Evolutionary conservation across 192 early-diverging fungal genomes (phyloP).

Genomic region (Anaeromyces robustus): DNA sequence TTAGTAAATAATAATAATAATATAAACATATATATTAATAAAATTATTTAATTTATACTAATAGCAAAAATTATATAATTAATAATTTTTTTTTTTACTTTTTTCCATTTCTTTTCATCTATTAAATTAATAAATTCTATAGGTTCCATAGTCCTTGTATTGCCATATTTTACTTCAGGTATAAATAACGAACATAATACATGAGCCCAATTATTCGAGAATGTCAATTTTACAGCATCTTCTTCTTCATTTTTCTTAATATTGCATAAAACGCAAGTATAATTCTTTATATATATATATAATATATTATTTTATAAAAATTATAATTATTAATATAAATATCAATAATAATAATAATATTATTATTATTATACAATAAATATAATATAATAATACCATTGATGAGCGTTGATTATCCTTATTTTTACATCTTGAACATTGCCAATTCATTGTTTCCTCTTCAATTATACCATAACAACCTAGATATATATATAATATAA

Average conservation of each 20-base stretch:
- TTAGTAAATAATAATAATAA: background rate
- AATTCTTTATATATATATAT: slow-evolving; percentile 27
- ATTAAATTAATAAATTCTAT: slow-evolving; percentile 29
- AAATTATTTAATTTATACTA: no score
- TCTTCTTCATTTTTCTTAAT: slow-evolving; percentile 11
- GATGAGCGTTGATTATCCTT: background rate
- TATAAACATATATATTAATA: no score
- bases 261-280: slow-evolving; percentile 46
- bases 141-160: slow-evolving; percentile 14
- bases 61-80: no score
- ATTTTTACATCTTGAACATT: background rate
- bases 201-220: slow-evolving; percentile 66
- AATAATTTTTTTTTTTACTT: no score
- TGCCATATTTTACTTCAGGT: slow-evolving; percentile 30
- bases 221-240: slow-evolving; percentile 46
- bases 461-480: background rate
- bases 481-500: no score
- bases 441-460: background rate
- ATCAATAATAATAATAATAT: slow-evolving; percentile 7
- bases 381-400: background rate
- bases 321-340: no score
- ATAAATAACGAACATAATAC: slow-evolving; percentile 46
- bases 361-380: no score
- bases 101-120: slow-evolving; percentile 14
- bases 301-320: no score